Base-by-base conservation (phyloP, 345 rosid species). In the Barbarea vulgaris region DNA sequence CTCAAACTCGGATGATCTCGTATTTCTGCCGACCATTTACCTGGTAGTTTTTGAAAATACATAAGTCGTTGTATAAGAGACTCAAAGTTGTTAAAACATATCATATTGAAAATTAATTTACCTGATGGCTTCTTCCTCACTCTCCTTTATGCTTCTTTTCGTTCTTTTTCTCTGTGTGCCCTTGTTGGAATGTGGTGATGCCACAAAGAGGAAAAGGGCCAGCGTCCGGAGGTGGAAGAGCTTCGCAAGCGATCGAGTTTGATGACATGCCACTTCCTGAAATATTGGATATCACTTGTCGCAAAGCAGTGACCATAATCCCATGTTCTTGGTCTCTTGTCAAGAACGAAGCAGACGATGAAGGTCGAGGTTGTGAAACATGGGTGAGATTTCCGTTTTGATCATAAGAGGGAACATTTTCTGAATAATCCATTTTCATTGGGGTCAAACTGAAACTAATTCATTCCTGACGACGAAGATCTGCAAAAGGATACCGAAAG, bases 71-170 rank as follows among this genome's bases (percentile, higher is more conserved):
- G 22, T 6, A 47, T 6, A 47, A 7, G 12, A 48, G 4, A 18
- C 22, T 48, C 24, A 18, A 44, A n/a, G 9, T 3, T 18, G 4
- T 9, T 48, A 9, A 5, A 48, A 48, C 12, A 8, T 18, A 48
- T 8, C 25, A 3, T 48, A 19, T 9, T 8, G 2, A 18, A 47
- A 47, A 1, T 6, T 15, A 15, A 44, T 17, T 64, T 64, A 41
- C 71, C 64, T 21, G 77, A 74, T 46, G 72, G 77, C 9, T 31
- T 74, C 65, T 33, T 41, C 50, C 72, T 74, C 55, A 74, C 77
- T 55, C 77, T 55, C 72, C 77, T 65, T 53, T 72, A 30, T 72
- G 50, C 21, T 50, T 62, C 33, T 27, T 62, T 62, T 72, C 69
- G 5, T 72, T 51, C 50, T 15, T 58, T 4, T 33, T 33, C 66